These are phyloP conservation scores for Pyrenula massariospora DNA, from an alignment of 495 filamentous ascomycete genomes.

Conservation along the genomic window DNA sequence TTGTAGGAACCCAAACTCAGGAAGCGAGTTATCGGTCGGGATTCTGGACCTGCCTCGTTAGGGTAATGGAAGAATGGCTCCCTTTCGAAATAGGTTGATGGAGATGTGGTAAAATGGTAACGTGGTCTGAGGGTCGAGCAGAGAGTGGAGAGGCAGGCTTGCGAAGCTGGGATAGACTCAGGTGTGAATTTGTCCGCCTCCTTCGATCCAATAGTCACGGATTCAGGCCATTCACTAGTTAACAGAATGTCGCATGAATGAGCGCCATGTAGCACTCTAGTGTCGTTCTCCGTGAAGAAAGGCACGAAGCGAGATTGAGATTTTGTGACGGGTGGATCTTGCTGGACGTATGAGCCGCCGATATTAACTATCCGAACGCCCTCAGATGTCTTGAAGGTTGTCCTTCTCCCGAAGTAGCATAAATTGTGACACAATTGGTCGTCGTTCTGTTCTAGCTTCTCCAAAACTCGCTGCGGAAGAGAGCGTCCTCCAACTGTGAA, in stretches of 20 bases:
- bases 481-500: constrained; percentile 63
- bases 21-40: constrained; percentile 64
- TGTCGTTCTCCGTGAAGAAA: constrained; percentile 65
- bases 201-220: constrained; percentile 50
- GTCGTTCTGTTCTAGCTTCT: constrained; percentile 57
- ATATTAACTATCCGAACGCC: constrained; percentile 75
- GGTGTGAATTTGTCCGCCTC: constrained; percentile 28
- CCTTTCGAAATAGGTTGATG: constrained; percentile 67
- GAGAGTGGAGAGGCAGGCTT: constrained; percentile 54
- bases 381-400: constrained; percentile 75
- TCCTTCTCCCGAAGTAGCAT: constrained; percentile 76
- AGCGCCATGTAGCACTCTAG: constrained; percentile 57
- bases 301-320: constrained; percentile 53
- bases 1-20: constrained; percentile 71
- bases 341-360: constrained; percentile 55
- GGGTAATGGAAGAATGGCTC: constrained; percentile 81
- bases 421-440: constrained; percentile 83
- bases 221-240: constrained; percentile 73
- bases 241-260: constrained; percentile 74
- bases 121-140: constrained; percentile 65
- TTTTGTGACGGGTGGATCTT: constrained; percentile 31
- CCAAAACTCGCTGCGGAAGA: constrained; percentile 55
- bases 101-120: constrained; percentile 74
- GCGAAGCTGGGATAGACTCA: constrained; percentile 23
- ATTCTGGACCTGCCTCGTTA: constrained; percentile 36